Conservation (phyloP, 495 filamentous ascomycete genomes). For the Trichoderma gamsii region DNA sequence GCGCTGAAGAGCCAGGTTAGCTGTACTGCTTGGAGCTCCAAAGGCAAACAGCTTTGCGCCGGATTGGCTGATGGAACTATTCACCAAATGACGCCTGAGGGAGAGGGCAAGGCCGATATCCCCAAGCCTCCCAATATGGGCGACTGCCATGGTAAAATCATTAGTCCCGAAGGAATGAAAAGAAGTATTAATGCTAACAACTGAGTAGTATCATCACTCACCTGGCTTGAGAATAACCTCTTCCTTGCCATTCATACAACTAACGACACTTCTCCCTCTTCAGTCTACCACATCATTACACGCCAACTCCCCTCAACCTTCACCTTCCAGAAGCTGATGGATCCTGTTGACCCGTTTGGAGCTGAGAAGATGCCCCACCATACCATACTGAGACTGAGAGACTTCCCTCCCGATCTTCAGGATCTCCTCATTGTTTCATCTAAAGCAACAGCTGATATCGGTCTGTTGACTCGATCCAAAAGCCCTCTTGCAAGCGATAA, state of each 20-base stretch:
- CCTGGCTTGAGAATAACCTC: slow-evolving; percentile 83
- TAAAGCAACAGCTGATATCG: slow-evolving; percentile 71
- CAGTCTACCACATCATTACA: slow-evolving; percentile 69
- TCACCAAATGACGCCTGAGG: slow-evolving; percentile 77
- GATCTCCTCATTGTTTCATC: slow-evolving; percentile 78
- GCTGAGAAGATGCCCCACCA: slow-evolving; percentile 65
- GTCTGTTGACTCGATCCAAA: slow-evolving; percentile 66
- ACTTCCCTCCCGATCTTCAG: slow-evolving; percentile 70
- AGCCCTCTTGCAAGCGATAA: slow-evolving; percentile 55
- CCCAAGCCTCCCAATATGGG: slow-evolving; percentile 68
- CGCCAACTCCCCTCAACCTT: slow-evolving; percentile 51
- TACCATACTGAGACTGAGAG: slow-evolving; percentile 63
- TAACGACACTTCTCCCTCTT: slow-evolving; percentile 49
- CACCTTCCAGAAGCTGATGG: slow-evolving; percentile 63
- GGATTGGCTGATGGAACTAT: slow-evolving; percentile 77
- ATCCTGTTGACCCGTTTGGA: slow-evolving; percentile 64
- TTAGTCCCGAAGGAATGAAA: not conserved
- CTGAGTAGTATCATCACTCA: slow-evolving; percentile 65
- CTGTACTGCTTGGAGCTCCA: slow-evolving; percentile 84
- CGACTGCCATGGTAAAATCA: slow-evolving; percentile 60
- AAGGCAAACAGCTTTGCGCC: slow-evolving; percentile 87
- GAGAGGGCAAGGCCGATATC: slow-evolving; percentile 65
- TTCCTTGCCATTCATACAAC: slow-evolving; percentile 72
- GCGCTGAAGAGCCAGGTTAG: slow-evolving; percentile 70
- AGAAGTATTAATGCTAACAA: slow-evolving; percentile 16